Base-by-base conservation (phyloP, 1,139 yeast species). In the Saccharomyces hybrid region DNA sequence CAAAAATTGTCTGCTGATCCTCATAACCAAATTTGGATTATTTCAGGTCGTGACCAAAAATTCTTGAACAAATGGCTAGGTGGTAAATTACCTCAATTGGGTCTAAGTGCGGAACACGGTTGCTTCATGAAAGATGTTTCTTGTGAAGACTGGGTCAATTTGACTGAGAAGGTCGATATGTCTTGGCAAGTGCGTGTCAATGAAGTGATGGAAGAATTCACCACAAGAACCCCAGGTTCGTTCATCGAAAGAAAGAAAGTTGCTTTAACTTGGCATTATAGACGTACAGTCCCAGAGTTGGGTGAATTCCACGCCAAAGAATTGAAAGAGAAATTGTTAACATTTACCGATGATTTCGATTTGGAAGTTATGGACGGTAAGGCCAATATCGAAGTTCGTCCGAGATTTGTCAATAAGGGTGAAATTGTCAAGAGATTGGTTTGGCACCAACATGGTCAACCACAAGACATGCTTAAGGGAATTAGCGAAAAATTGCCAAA, bases 201-300 rank as follows among this genome's bases (percentile, higher is more conserved):
- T 55, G 84, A 83, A 28, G 82, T 88, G 3, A 88, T 88, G 74
- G 79, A 76, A 52, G 75, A 81, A 52, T 89, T 82, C 71, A 89
- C 97, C 0, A 91, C 85, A 50, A 83, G 84, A 57, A 95, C 99
- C 0, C 97, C 96, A 2, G 98, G 97, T 5, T 79, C 97, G 0
- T 80, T 81, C 59, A 83, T 88, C 56, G 99, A 95, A 70, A 80
- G 79, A 64, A 95, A 95, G 70, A 86, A 89, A 64, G 96, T 93
- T n/a, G 98, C 99, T 0, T 73, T 93, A 55, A 91, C 98, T 0
- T 95, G 99, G 99, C 99, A 95, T 72, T 93, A 93, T 69, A 82
- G 99, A 62, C 80, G 96, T 53, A 83, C 96, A 0, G 99, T 90
- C 64, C 98, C 98, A 0, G 96, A 86, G 57, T 79, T 88, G 62